Evolutionary conservation across 2,329 filamentous ascomycete species (phyloP).

Genomic region (Epichloe amarillans): DNA sequence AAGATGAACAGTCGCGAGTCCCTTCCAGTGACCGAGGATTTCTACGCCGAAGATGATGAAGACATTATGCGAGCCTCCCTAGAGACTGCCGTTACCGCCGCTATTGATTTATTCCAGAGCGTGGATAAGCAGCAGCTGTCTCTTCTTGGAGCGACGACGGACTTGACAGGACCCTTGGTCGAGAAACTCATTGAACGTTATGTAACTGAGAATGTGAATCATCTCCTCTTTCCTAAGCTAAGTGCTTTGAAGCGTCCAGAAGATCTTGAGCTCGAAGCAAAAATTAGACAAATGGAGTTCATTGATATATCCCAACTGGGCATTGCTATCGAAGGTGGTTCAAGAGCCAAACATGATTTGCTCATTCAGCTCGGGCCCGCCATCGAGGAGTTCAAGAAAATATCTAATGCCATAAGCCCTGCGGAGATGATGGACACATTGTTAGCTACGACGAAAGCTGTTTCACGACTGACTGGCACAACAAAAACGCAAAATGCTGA

Average conservation of each 20-base stretch:
- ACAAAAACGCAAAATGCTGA: constrained; percentile 26
- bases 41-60: constrained; percentile 80
- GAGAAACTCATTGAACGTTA: constrained; percentile 93
- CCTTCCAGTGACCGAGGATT: constrained; percentile 43
- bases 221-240: constrained; percentile 73
- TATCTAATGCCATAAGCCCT: constrained; percentile 62
- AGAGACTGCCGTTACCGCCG: constrained; percentile 82
- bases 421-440: constrained; percentile 82
- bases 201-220: constrained; percentile 83
- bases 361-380: constrained; percentile 63
- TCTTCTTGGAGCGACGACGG: constrained; percentile 79
- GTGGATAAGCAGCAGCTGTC: constrained; percentile 95
- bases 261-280: constrained; percentile 75
- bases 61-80: constrained; percentile 79
- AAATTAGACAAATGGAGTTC: constrained; percentile 84
- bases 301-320: constrained; percentile 93
- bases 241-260: constrained; percentile 66
- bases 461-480: constrained; percentile 54
- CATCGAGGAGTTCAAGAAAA: constrained; percentile 80
- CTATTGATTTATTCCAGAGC: constrained; percentile 88
- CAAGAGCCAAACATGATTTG: constrained; percentile 67
- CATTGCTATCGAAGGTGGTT: constrained; percentile 69
- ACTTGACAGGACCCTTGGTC: constrained; percentile 80
- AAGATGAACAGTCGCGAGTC: constrained; percentile 19
- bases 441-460: constrained; percentile 66